Base-by-base conservation (phyloP, 2,329 filamentous ascomycete species). In the Cercospora nicotianae region DNA sequence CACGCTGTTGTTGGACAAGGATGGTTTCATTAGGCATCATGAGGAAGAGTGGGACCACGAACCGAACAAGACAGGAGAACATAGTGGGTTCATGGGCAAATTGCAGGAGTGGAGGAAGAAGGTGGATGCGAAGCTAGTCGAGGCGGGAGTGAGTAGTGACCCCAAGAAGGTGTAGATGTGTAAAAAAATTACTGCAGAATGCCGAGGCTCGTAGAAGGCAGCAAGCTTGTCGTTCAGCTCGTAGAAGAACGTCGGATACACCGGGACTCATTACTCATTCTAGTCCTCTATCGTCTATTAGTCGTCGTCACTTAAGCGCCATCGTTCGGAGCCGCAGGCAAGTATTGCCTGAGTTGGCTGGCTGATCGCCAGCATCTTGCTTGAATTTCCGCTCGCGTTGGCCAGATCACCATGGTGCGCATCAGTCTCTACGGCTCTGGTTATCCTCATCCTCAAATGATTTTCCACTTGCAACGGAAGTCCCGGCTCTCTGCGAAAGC, bases 1-100 rank as follows among this genome's bases (percentile, higher is more conserved):
- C 18, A 75, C 73, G 12, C 64, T 75, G 60, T 67, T 72, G 66
- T 39, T 74, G 60, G 70, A 75, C 63, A 33, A 64, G 20, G 61
- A 72, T 13, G 74, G 73, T 3, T 57, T 72, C 60, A 75, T 75
- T 16, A 61, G 71, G 65, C 70, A 75, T 57, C 74, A 75, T 39
- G 70, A 73, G 64, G 74, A 75, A 63, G 74, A 75, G 53, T 75
- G 74, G 74, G 72, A 75, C 59, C 74, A 75, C 36, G 55, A 74
- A 65, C 58, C 53, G 23, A 74, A 75, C 48, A 72, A 74, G 69
- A 73, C 71, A 3, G 71, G 68, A 0, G 73, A 75, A 3, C 73
- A 55, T 6, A 26, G 75, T 67, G 74, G 74, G 0, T 75, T 75
- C 55, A 67, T 75, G 68, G 74, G 74, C 3, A 75, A 74, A 63